phyloP scores from a whole-genome alignment of 441 rosid species.

The Adansonia madagascariensis region DNA sequence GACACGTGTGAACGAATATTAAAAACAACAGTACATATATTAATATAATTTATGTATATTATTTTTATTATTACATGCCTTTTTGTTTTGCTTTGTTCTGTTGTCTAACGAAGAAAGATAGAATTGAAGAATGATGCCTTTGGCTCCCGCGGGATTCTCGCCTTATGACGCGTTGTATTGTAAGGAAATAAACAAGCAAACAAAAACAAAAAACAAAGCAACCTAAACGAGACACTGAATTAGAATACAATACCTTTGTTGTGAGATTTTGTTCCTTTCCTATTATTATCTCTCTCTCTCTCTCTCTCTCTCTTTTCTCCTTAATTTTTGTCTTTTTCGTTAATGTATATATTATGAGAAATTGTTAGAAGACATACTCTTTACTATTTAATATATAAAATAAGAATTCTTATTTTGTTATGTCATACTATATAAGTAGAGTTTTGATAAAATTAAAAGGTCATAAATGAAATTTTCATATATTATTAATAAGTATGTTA shows the following conservation, averaged over 20 bases:
- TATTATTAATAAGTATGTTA: too few species aligned
- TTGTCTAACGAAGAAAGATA: constrained; percentile 14
- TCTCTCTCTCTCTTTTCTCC: not conserved
- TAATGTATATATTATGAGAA: not conserved
- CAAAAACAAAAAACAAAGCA: constrained; percentile 1
- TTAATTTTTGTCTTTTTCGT: not conserved
- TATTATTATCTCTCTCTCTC: not conserved
- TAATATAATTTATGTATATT: not conserved
- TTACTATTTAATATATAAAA: not conserved
- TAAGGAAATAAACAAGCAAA: constrained; percentile 18
- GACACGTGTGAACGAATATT: constrained; percentile 41
- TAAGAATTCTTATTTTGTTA: not conserved
- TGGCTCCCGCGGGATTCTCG: constrained; percentile 82
- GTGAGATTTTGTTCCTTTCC: constrained; percentile 29
- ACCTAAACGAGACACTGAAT: constrained; percentile 13
- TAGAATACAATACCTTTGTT: not conserved
- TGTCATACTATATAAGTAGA: not conserved
- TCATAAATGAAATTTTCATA: too few species aligned
- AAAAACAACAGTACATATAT: too few species aligned
- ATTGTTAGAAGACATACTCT: not conserved
- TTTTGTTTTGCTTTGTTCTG: constrained; percentile 21
- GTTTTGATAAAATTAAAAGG: not conserved
- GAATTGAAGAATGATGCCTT: constrained; percentile 6
- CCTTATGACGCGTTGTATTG: constrained; percentile 55
- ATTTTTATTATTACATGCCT: constrained; percentile 13